Base-by-base conservation (phyloP, 768 basidiomycete genomes). In the Tubosaeta sp. region DNA sequence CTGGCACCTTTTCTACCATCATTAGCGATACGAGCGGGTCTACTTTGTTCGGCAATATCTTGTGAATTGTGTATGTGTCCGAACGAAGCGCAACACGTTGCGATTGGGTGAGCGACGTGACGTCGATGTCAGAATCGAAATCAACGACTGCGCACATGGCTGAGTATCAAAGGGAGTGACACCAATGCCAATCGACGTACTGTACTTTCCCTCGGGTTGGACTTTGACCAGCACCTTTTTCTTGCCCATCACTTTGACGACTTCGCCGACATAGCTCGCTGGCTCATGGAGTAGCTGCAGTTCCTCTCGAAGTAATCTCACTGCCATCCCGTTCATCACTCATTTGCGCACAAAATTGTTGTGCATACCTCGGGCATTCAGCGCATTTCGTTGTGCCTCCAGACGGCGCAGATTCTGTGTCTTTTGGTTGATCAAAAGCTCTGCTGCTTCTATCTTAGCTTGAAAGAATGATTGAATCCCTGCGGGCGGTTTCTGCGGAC, bases 1-100 rank as follows among this genome's bases (percentile, higher is more conserved):
- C 95, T 0, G 95, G 95, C 0, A 98, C 95, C 69, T 99, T 99
- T 73, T 99, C 95, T 11, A 98, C 95, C 94, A 98, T 97, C 96
- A 98, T 98, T 56, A 98, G 82, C 18, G 94, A 96, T 27, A 98
- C 94, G 35, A 98, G 84, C 4, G 96, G 95, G 70, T 97, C 96
- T 61, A 97, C 89, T 73, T 99, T 97, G 76, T 94, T 96, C 1
- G 94, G 94, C 0, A 98, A 76, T 60, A 98, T 90, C 70, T 91
- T 93, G 79, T 98, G 95, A 55, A 98, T 87, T 41, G 90, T 90
- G 71, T 98, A 97, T 3, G 85, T 91, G 68, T 97, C 95, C 52
- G 94, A 94, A 44, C 94, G 90, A 52, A 99, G 87, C 16, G 95
- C 94, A 48, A 99, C 88, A 49, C 95, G 94, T 34, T 93, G 81